Percentiles rank a stretch among this genome's conserved stretches.
phyloP scores from a whole-genome alignment of 2,329 filamentous ascomycete genomes.

The Gnomoniopsis sp. region DNA sequence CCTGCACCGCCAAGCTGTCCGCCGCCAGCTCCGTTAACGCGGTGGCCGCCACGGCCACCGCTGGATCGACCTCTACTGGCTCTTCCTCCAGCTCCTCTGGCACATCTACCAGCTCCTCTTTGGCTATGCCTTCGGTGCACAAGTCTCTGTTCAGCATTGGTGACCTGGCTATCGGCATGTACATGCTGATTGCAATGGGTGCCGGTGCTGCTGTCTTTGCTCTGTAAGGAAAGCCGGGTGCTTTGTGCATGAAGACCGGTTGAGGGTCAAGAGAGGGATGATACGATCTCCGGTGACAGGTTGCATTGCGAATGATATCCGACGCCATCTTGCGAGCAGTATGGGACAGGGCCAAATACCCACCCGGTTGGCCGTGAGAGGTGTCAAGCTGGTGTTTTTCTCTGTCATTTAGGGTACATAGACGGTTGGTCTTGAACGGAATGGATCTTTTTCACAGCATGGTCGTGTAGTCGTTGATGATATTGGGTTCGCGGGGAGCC shows the following conservation, averaged over 20 bases:
- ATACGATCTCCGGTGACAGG: conserved; percentile 1
- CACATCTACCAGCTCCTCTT: conserved; percentile 32
- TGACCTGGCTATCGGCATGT: conserved; percentile 46
- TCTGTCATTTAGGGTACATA: conserved; percentile 16
- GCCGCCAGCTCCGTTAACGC: conserved; percentile 59
- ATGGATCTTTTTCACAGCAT: conserved; percentile 11
- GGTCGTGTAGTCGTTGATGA: not conserved
- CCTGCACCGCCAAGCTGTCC: conserved; percentile 57
- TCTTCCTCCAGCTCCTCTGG: conserved; percentile 22
- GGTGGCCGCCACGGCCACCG: conserved; percentile 43
- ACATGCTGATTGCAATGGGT: conserved; percentile 48
- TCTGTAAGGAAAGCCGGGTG: conserved; percentile 38
- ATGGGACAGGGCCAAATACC: not conserved
- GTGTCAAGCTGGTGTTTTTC: conserved; percentile 17
- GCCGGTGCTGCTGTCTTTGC: conserved; percentile 52
- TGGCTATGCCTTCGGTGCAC: conserved; percentile 33
- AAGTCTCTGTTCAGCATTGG: conserved; percentile 42
- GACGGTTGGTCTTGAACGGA: conserved; percentile 3
- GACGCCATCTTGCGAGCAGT: conserved; percentile 9
- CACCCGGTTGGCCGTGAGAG: conserved; percentile 2
- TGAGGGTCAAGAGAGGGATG: not conserved
- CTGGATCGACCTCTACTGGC: conserved; percentile 28
- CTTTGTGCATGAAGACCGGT: not conserved
- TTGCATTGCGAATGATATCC: conserved; percentile 19
- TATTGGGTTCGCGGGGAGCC: not conserved